Conservation (phyloP, 768 basidiomycete species). For the Suillus alpinus region DNA sequence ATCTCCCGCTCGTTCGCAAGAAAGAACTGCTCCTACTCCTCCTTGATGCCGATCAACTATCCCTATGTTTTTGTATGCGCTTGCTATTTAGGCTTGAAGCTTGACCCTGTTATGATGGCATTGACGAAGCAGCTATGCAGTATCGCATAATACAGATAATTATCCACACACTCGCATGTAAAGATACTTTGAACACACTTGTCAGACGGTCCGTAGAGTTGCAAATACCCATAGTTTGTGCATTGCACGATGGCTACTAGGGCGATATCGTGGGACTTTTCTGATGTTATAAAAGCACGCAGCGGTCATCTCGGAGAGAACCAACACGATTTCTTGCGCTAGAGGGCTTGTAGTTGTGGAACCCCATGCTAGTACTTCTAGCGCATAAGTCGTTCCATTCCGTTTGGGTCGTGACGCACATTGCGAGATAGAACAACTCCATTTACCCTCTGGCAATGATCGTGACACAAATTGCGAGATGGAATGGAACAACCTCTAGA, state of each 20-base stretch:
- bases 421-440: too few species aligned
- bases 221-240: background rate
- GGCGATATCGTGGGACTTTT: too few species aligned
- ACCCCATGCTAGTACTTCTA: too few species aligned
- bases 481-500: background rate
- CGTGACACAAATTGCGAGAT: background rate
- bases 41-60: slow-evolving; percentile 10
- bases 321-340: too few species aligned
- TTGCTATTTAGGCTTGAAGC: slow-evolving; percentile 5
- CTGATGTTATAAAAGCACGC: too few species aligned
- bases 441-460: background rate
- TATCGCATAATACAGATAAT: slow-evolving; percentile 18
- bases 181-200: slow-evolving; percentile 19
- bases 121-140: slow-evolving; percentile 23
- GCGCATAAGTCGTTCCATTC: background rate
- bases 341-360: too few species aligned
- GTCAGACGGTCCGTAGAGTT: slow-evolving; percentile 12
- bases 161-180: slow-evolving; percentile 32
- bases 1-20: slow-evolving; percentile 47
- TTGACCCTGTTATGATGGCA: slow-evolving; percentile 2
- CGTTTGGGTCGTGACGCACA: background rate
- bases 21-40: slow-evolving; percentile 31
- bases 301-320: too few species aligned
- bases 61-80: slow-evolving; percentile 8
- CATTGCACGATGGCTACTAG: background rate